Evolutionary conservation across 306 rosid genomes (phyloP).

Genomic region (Echinosophora koreensis): DNA sequence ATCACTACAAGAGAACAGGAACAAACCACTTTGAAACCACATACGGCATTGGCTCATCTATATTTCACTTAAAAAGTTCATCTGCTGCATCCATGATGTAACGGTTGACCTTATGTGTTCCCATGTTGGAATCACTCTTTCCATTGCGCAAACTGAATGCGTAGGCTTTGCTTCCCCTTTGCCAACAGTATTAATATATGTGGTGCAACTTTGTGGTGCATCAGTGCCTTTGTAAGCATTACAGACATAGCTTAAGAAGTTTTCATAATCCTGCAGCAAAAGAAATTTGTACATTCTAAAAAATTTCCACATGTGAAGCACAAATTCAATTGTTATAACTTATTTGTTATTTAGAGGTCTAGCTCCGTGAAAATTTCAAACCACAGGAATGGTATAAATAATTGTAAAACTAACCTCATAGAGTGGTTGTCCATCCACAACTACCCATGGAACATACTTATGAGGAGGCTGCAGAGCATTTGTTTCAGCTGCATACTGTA

Average conservation of each 20-base stretch:
- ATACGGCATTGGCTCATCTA: conserved; percentile 35
- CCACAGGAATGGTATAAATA: neutral
- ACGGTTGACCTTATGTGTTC: conserved; percentile 55
- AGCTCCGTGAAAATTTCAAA: neutral
- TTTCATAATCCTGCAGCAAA: conserved; percentile 75
- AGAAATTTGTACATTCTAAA: conserved; percentile 21
- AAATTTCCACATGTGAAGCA: conserved; percentile 7
- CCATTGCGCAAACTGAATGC: conserved; percentile 48
- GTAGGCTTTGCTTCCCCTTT: conserved; percentile 36
- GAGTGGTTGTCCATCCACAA: conserved; percentile 86
- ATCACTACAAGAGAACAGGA: conserved; percentile 21
- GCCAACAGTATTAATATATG: conserved; percentile 45
- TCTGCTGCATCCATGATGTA: conserved; percentile 52
- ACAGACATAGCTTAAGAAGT: conserved; percentile 75
- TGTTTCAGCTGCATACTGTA: conserved; percentile 76
- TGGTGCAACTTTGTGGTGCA: conserved; percentile 55
- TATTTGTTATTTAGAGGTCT: neutral
- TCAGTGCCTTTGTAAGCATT: conserved; percentile 70
- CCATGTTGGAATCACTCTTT: conserved; percentile 39
- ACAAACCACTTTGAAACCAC: conserved; percentile 33
- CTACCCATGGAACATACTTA: conserved; percentile 88
- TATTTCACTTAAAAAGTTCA: conserved; percentile 44
- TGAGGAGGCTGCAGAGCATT: conserved; percentile 83
- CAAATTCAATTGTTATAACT: neutral
- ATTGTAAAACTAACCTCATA: conserved; percentile 74